Base-by-base conservation (phyloP, 306 rosid species). In the Malus fusca region DNA sequence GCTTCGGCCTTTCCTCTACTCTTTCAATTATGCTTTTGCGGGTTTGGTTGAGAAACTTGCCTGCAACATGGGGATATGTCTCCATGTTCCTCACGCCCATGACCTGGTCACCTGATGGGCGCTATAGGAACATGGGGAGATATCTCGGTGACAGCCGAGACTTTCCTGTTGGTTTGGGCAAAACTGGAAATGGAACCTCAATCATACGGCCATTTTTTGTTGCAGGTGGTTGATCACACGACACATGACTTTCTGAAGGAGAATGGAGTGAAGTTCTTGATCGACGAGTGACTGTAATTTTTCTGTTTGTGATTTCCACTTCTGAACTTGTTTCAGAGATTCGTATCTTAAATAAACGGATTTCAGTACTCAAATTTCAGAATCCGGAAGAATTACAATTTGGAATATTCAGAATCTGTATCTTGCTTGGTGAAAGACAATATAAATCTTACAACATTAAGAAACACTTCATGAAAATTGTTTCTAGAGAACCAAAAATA, bases 191-290 rank as follows among this genome's bases (percentile, higher is more conserved):
- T 2, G 42, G 42, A 42, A 42, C 44, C 44, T 0, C 12, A 42
- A 0, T 42, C 44, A 42, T 12, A 42, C 44, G 1, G 12, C 12
- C 44, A 9, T 42, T 26, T 37, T 68, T 72, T 15, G 62, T 66
- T 78, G 48, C 78, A 93, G 98, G 91, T 67, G 77, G 84, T 87
- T 84, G 98, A 91, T 81, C 89, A 84, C 74, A 85, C 98, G 6
- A 2, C 84, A 15, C 93, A 93, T 86, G 2, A 66, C 87, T 91
- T 91, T 31, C 55, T 28, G 70, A 43, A 78, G 82, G 26, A 80
- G 31, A 60, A 88, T 22, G 89, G 89, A 37, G 88, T 87, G 77
- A 0, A 58, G 48, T 93, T 93, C 78, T 42, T 73, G 51, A 85
- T 91, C 26, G 87, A 85, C 10, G 96, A 91, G 19, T 13, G 61